Evolutionary conservation across 306 rosid species (phyloP).

Genomic region (Dryas alaskensis): DNA sequence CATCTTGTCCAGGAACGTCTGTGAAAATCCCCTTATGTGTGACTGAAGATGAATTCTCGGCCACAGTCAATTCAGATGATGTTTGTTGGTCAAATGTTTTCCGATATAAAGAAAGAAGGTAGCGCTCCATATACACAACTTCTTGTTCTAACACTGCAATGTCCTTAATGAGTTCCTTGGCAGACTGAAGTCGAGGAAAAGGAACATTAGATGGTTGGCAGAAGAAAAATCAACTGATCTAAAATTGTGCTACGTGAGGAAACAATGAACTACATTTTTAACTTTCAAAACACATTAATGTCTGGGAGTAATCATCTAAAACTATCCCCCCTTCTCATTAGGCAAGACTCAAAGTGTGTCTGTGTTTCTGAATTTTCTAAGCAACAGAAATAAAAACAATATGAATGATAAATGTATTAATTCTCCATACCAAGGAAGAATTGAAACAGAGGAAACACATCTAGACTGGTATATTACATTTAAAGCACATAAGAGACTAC

Average conservation of each 20-base stretch:
- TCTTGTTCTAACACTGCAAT: constrained; percentile 76
- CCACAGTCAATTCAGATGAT: constrained; percentile 43
- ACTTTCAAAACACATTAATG: neutral
- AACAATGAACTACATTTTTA: neutral
- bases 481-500: constrained; percentile 31
- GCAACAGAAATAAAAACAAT: neutral
- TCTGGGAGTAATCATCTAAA: neutral
- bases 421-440: neutral
- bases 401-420: neutral
- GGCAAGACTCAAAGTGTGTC: neutral
- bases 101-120: constrained; percentile 76
- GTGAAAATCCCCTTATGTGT: constrained; percentile 25
- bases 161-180: constrained; percentile 71
- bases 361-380: neutral
- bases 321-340: neutral
- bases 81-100: constrained; percentile 54
- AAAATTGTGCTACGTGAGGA: neutral
- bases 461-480: neutral
- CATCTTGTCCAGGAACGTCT: constrained; percentile 25
- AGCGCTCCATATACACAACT: constrained; percentile 69
- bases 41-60: constrained; percentile 38
- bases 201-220: constrained; percentile 21
- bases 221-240: constrained; percentile 5
- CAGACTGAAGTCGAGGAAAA: constrained; percentile 49
- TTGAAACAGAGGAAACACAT: neutral